These are phyloP conservation scores for Alternaria brassicae DNA, from an alignment of 2,329 filamentous ascomycete genomes.

Conservation along the genomic window DNA sequence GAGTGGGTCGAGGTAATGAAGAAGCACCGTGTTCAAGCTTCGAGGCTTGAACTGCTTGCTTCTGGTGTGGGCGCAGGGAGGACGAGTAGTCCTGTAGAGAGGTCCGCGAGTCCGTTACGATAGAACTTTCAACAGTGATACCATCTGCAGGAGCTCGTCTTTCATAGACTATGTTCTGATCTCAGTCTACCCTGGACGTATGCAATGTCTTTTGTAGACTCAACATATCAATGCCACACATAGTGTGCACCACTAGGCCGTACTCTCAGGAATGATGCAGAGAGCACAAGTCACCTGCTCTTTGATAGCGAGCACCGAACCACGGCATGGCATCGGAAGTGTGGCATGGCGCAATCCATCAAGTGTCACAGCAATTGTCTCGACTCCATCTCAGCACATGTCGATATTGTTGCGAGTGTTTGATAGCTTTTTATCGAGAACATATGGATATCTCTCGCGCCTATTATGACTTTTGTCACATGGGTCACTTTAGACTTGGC, in stretches of 20 bases:
- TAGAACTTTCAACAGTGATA: background rate
- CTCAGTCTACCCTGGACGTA: background rate
- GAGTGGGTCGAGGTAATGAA: constrained; percentile 92
- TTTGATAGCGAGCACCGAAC: background rate
- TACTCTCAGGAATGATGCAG: background rate
- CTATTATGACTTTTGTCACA: no score
- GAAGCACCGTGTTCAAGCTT: constrained; percentile 84
- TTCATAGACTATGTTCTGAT: background rate
- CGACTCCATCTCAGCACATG: background rate
- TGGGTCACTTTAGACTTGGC: background rate
- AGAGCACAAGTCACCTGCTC: background rate
- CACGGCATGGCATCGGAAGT: background rate
- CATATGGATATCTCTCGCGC: background rate
- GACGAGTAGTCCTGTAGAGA: constrained; percentile 25
- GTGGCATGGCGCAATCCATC: background rate
- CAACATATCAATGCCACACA: background rate
- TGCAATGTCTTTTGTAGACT: background rate
- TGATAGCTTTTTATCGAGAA: background rate
- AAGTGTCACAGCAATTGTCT: background rate
- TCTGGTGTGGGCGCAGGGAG: constrained; percentile 51
- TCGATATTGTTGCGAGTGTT: background rate
- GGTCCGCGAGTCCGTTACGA: background rate
- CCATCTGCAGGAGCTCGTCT: background rate
- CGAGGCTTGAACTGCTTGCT: constrained; percentile 69
- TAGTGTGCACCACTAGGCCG: background rate